Evolutionary conservation across 2,329 filamentous ascomycete genomes (phyloP).

Genomic region (Botrytis sinoallii): DNA sequence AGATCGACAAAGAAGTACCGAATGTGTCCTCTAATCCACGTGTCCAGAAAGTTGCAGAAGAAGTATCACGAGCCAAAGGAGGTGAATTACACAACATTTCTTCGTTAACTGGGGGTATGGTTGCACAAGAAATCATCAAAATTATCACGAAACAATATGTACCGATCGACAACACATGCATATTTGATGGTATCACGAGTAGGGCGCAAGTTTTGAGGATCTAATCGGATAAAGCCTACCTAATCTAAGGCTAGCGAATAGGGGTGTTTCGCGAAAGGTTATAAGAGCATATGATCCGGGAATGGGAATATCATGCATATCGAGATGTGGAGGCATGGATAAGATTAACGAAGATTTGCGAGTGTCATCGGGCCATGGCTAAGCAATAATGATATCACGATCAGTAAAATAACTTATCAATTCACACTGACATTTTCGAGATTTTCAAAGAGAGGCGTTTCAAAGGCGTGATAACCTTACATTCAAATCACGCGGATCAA

Average conservation of each 20-base stretch:
- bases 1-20: constrained; percentile 45
- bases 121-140: constrained; percentile 97
- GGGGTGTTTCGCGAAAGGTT: neutral
- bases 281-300: neutral
- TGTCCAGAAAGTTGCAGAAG: constrained; percentile 55
- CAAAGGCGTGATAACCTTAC: neutral
- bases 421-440: neutral
- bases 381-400: neutral
- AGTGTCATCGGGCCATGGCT: neutral
- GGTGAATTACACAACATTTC: constrained; percentile 92
- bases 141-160: constrained; percentile 72
- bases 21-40: constrained; percentile 50
- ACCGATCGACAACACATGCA: constrained; percentile 66
- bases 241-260: constrained; percentile 9
- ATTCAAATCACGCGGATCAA: neutral
- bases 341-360: constrained; percentile 12
- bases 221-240: constrained; percentile 21
- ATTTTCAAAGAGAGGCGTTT: neutral
- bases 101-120: constrained; percentile 82
- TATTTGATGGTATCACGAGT: constrained; percentile 63
- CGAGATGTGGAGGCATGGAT: neutral
- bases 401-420: neutral
- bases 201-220: constrained; percentile 35
- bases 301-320: neutral
- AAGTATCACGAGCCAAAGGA: constrained; percentile 72